Evolutionary conservation across 2,329 filamentous ascomycete species (phyloP), one percentile per base, ranked within the genome.

Genomic region (Penicillium aurantiogriseum): DNA sequence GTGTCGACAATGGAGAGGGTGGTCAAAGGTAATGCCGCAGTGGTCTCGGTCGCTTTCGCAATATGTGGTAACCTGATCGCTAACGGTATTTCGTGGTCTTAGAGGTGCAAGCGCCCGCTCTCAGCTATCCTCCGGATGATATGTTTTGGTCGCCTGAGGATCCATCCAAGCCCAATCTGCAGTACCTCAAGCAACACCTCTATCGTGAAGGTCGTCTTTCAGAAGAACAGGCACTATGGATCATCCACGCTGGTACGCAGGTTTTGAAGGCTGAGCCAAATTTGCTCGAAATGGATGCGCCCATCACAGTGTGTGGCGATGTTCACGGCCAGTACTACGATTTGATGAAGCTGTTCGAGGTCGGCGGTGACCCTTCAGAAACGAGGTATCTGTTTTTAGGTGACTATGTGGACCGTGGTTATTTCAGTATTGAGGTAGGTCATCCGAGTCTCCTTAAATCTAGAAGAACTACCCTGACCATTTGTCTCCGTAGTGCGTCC

Each of bases 321-420:
- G 92, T 99, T 54, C 94, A 99, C 77, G 94, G 94, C 66, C 94
- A 99, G 79, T 99, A 97, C 80, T 99, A 96, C 76, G 94, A 99
- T 76, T 79, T 99, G 73, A 99, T 99, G 94, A 99, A 99, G 82
- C 84, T 99, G 35, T 99, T 99, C 71, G 94, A 99, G 77, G 94
- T 99, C 51, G 94, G 94, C 65, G 94, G 94, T 63, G 94, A 99
- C 76, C 94, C 94, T 40, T 86, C 93, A 53, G 94, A 99, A 79
- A 99, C 94, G 31, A 83, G 94, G 71, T 99, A 99, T 77, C 85
- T 99, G 59, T 99, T 99, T 79, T 81, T 99, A 63, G 94, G 94
- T 60, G 94, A 99, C 78, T 99, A 99, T 74, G 94, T 99, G 64
- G 94, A 99, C 75, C 86, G 94, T 75, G 94, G 94, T 53, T 99